A percentile compares a stretch with the other conserved stretches of the same genome.
These are phyloP conservation scores for Nemania bipapillata DNA, from an alignment of 2,329 filamentous ascomycete species.

Conservation along the genomic window DNA sequence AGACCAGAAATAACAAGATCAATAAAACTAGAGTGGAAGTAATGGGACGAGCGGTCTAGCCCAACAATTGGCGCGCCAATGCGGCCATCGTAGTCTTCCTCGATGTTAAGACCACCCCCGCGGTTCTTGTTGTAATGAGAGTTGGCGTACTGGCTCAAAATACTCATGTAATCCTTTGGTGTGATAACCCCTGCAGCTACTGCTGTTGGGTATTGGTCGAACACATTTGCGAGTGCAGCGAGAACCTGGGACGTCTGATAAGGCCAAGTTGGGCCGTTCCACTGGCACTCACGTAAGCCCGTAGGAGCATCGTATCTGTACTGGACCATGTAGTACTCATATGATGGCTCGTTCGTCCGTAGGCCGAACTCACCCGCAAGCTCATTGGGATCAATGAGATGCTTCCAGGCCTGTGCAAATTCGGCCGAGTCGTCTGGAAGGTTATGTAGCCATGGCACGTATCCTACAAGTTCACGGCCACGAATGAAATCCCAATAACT, in stretches of 20 bases:
- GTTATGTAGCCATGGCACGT: conserved; percentile 29
- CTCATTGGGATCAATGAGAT: conserved; percentile 20
- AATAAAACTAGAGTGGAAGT: conserved; percentile 34
- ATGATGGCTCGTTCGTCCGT: conserved; percentile 29
- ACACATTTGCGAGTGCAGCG: conserved; percentile 28
- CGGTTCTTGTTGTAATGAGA: conserved; percentile 35
- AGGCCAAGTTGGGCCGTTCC: conserved; percentile 35
- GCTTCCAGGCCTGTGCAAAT: conserved; percentile 29
- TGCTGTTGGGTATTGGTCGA: conserved; percentile 29
- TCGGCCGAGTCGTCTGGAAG: conserved; percentile 19
- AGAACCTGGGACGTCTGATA: conserved; percentile 33
- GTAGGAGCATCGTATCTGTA: conserved; percentile 24
- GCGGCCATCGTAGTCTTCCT: conserved; percentile 28
- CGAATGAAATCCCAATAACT: conserved; percentile 35
- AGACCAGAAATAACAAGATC: conserved; percentile 35
- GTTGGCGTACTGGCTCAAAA: conserved; percentile 23
- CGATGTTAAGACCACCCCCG: conserved; percentile 31
- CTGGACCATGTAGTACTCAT: conserved; percentile 33
- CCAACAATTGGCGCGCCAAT: conserved; percentile 29
- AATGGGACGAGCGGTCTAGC: conserved; percentile 32
- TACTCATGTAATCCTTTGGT: conserved; percentile 19
- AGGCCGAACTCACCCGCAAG: conserved; percentile 23
- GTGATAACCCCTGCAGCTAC: conserved; percentile 10
- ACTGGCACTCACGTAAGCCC: conserved; percentile 28
- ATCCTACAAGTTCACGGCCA: conserved; percentile 28